Evolutionary conservation across 1,139 yeast species (phyloP), one percentile per base, ranked within the genome.

Genomic region (Lodderomyces margitis): DNA sequence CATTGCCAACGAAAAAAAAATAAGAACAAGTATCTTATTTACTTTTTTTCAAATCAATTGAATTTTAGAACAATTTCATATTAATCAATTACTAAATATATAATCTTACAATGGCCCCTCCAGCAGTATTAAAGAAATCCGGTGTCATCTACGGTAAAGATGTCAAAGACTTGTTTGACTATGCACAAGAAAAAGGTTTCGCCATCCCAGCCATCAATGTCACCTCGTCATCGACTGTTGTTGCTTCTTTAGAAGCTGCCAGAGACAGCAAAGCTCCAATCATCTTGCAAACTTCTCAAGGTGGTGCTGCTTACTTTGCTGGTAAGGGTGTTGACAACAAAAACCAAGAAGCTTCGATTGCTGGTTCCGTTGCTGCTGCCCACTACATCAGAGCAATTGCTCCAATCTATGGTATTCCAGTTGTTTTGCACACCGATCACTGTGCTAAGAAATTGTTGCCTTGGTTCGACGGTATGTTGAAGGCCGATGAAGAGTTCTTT

Each of bases 71-170:
- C 20, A 27, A 32, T 33, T 36, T 34, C 14, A 21, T 21, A 23
- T 35, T 19, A 36, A 31, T 33, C 36, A 39, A 40, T 24, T 20
- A 19, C 38, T 27, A 27, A 35, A 4, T 21, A 21, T 16, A 23
- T n/a, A 37, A 21, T 20, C 23, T 62, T 44, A 17, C 28, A 42
- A 70, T 72, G 78, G 64, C 74, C 50, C 68, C 63, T 50, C 59
- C 63, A 50, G 87, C 82, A 62, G 88, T 89, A 68, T 80, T 91
- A 63, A 74, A 80, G 64, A 89, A 92, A 76, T 64, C 92, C 66
- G 99, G 99, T 80, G 99, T 92, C 73, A 88, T 92, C 71, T 94
- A 87, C 75, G 99, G 99, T 64, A 97, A 91, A 62, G 98, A 92
- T 64, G 98, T 94, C 62, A 84, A 85, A 64, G 81, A 81, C 58